A percentile compares a stretch with the other conserved stretches of the same genome.
Evolutionary conservation across 139 green algal genomes (phyloP).

Genomic region (Dunaliella primolecta): DNA sequence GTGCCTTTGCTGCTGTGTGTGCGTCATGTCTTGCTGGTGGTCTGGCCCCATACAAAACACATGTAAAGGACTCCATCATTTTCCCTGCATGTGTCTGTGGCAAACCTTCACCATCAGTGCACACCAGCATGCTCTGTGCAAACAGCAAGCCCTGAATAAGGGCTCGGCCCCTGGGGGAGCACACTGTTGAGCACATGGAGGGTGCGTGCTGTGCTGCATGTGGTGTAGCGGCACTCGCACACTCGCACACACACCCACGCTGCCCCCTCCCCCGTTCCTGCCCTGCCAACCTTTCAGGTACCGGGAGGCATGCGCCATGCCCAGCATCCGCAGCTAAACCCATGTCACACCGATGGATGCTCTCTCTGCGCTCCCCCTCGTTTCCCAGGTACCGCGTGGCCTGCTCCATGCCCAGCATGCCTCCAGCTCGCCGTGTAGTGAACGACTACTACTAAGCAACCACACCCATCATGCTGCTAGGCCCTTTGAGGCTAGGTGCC

Average conservation of each 20-base stretch:
- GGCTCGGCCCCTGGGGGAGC: too few relatives aligned
- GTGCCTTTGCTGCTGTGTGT: too few relatives aligned
- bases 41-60: too few relatives aligned
- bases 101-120: too few relatives aligned
- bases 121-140: too few relatives aligned
- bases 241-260: background rate
- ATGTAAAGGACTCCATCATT: too few relatives aligned
- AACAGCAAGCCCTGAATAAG: too few relatives aligned
- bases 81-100: too few relatives aligned
- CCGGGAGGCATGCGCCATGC: background rate
- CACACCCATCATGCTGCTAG: too few relatives aligned
- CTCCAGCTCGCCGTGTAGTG: background rate
- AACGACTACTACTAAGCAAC: background rate
- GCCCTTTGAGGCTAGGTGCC: too few relatives aligned
- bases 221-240: background rate
- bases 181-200: too few relatives aligned
- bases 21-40: too few relatives aligned
- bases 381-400: background rate
- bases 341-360: background rate
- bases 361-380: background rate
- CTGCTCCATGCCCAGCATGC: background rate
- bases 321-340: background rate
- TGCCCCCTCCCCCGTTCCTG: background rate
- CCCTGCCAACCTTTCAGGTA: background rate
- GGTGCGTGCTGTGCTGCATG: background rate